These are phyloP conservation scores for Oryza rufipogon DNA, from an alignment of 176 grass and related monocot genomes.

Conservation along the genomic window DNA sequence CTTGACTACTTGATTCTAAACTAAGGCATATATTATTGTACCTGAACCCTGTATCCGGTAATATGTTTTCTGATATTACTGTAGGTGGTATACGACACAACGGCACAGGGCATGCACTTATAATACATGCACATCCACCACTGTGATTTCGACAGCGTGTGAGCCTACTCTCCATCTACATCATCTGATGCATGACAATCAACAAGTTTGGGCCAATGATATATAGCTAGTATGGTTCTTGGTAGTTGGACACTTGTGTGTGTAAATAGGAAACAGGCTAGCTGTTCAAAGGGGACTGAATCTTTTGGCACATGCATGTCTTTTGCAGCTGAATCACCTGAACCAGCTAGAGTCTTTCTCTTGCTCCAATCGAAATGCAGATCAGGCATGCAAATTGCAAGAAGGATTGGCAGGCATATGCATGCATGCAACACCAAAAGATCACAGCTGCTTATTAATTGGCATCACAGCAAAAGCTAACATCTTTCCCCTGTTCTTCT, in stretches of 20 bases:
- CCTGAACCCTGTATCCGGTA: neutral
- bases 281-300: slow-evolving; percentile 12
- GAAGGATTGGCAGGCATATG: neutral
- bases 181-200: neutral
- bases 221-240: neutral
- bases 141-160: neutral
- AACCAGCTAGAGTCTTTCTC: neutral
- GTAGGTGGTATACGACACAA: neutral
- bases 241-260: neutral
- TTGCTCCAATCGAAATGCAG: neutral
- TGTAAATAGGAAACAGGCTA: slow-evolving; percentile 8
- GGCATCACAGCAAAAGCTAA: neutral
- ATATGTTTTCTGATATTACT: neutral
- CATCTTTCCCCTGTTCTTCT: neutral
- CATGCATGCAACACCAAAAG: neutral
- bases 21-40: neutral
- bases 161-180: neutral
- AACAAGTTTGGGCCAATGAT: neutral
- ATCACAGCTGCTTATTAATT: too few relatives aligned
- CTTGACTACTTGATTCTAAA: neutral
- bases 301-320: neutral
- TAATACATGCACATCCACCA: neutral
- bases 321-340: neutral
- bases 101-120: too few relatives aligned
- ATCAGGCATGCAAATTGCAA: neutral